Percentiles rank a stretch among this genome's conserved stretches.
phyloP scores from a whole-genome alignment of 192 early-diverging fungal species.

The Fimicolochytrium jonesii region DNA sequence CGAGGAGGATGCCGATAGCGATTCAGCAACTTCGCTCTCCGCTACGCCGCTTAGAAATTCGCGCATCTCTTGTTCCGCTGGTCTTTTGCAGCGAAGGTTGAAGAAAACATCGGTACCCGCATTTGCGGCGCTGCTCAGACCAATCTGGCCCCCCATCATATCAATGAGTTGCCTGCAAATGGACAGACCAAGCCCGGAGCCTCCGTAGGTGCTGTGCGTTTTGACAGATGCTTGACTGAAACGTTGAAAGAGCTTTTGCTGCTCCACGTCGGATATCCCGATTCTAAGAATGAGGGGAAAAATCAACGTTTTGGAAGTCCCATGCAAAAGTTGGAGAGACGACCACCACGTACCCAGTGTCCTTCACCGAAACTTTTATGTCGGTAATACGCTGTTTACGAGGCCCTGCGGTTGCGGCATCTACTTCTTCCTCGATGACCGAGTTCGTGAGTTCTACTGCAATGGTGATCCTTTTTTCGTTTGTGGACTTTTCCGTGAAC shows the following conservation, averaged over 20 bases:
- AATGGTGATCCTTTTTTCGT: background rate
- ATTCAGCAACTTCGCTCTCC: background rate
- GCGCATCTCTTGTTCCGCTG: background rate
- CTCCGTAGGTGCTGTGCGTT: conserved; percentile 14
- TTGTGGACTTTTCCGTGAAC: conserved; percentile 43
- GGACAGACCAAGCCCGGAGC: conserved; percentile 14
- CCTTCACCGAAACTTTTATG: background rate
- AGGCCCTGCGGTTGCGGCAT: background rate
- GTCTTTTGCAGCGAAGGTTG: background rate
- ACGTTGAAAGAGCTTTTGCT: background rate
- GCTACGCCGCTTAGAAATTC: background rate
- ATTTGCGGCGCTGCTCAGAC: background rate
- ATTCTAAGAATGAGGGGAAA: no score
- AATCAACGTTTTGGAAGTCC: background rate
- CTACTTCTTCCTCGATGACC: background rate
- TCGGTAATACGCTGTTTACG: background rate
- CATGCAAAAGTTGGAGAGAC: background rate
- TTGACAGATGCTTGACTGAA: background rate
- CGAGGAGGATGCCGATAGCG: background rate
- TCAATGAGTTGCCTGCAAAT: conserved; percentile 12
- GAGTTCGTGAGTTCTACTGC: background rate
- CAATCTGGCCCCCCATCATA: conserved; percentile 9
- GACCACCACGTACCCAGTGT: background rate
- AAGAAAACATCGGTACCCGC: conserved; percentile 1
- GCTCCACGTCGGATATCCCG: background rate